Evolutionary conservation across 345 rosid genomes (phyloP).

Genomic region (Leavenworthia alabamica): DNA sequence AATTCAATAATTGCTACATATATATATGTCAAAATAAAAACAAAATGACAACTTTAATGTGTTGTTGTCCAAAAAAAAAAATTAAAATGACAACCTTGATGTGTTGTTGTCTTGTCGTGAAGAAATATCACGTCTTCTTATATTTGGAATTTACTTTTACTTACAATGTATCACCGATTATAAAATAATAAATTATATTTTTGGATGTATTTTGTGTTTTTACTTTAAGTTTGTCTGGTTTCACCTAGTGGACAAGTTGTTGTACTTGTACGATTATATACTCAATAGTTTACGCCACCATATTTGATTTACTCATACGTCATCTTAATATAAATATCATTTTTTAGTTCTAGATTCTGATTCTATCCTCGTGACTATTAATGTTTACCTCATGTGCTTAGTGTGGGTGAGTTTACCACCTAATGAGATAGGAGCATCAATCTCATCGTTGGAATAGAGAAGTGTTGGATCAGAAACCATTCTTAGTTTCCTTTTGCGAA

Average conservation of each 20-base stretch:
- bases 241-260: conserved; percentile 27
- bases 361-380: conserved; percentile 5
- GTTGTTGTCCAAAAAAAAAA: no score
- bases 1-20: conserved; percentile 7
- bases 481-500: conserved; percentile 52
- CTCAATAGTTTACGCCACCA: conserved; percentile 9
- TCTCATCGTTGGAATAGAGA: conserved; percentile 56
- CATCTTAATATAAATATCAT: neutral
- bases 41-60: neutral
- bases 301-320: neutral
- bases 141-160: neutral
- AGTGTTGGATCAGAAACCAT: conserved; percentile 37
- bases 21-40: neutral
- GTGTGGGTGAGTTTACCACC: conserved; percentile 62
- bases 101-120: neutral
- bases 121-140: neutral
- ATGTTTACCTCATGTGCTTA: conserved; percentile 47
- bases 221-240: conserved; percentile 12
- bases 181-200: neutral
- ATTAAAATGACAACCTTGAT: no score
- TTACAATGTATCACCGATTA: conserved; percentile 10
- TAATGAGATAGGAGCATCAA: conserved; percentile 66
- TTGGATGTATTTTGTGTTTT: conserved; percentile 4
- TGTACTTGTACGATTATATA: conserved; percentile 17
- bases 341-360: conserved; percentile 1